These are phyloP conservation scores for Phytophthora syringae DNA, from an alignment of 352 stramenopile species.

Conservation along the genomic window DNA sequence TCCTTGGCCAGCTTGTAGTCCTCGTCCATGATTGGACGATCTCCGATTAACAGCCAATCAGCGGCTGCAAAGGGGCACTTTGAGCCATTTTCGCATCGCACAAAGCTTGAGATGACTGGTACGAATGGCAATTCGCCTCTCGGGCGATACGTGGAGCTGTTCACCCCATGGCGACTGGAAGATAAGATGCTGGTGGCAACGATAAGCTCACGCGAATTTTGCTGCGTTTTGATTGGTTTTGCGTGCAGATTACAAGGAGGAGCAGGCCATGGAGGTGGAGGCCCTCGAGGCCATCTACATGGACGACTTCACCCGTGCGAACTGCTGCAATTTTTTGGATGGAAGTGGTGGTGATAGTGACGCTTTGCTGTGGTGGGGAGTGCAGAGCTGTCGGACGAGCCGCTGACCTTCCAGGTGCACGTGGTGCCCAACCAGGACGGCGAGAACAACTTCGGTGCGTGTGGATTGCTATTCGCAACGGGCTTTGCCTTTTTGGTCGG, in stretches of 20 bases:
- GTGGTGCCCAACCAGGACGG: conserved; percentile 88
- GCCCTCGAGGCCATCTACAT: conserved; percentile 91
- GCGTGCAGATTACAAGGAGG: conserved; percentile 83
- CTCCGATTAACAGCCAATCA: conserved; percentile 42
- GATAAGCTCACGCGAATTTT: not conserved
- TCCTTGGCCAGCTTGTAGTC: conserved; percentile 89
- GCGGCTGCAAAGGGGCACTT: not conserved
- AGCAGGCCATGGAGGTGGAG: conserved; percentile 90
- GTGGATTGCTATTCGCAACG: not conserved
- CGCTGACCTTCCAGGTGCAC: conserved; percentile 76
- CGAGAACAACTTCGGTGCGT: conserved; percentile 79
- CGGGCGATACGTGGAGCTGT: not conserved
- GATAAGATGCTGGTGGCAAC: no score
- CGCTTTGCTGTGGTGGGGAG: conserved; percentile 1
- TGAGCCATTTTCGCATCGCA: conserved; percentile 32
- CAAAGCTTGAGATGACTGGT: conserved; percentile 64
- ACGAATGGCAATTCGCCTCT: conserved; percentile 40
- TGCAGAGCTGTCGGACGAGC: conserved; percentile 79
- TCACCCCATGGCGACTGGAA: not conserved
- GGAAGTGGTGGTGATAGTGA: not conserved
- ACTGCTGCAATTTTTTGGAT: conserved; percentile 5
- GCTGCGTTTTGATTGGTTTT: conserved; percentile 11
- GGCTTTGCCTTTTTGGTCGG: not conserved
- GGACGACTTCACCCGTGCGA: conserved; percentile 87
- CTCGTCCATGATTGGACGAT: conserved; percentile 50